A percentile compares a stretch with the other conserved stretches of the same genome.
Conservation (phyloP, 495 filamentous ascomycete species). For the Neurospora intermedia region DNA sequence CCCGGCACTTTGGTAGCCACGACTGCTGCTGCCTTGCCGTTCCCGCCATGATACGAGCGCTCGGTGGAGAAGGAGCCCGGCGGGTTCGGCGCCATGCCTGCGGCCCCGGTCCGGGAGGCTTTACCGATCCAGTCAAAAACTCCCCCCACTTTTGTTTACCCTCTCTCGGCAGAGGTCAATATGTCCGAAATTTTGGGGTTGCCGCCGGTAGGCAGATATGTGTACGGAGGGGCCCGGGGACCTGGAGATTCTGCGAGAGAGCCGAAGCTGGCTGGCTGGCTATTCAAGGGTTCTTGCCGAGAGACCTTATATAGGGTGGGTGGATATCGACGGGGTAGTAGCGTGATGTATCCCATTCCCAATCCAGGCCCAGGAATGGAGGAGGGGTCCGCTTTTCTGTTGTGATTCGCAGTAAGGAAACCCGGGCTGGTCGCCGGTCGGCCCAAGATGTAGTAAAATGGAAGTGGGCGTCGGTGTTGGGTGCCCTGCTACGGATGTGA, state of each 20-base stretch:
- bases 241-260: background rate
- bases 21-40: slow-evolving; percentile 11
- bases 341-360: background rate
- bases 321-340: background rate
- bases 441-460: background rate
- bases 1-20: slow-evolving; percentile 19
- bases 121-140: background rate
- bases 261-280: background rate
- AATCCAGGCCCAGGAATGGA: background rate
- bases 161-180: background rate
- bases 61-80: background rate
- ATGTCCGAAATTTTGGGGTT: background rate
- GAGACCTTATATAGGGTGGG: background rate
- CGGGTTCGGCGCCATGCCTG: slow-evolving; percentile 8
- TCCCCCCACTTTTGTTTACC: background rate
- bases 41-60: slow-evolving; percentile 20
- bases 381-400: background rate
- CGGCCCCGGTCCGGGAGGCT: background rate
- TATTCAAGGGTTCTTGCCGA: background rate
- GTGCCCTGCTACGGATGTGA: background rate
- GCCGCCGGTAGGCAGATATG: background rate
- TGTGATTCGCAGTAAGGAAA: background rate
- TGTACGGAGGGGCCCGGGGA: background rate
- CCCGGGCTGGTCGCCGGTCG: background rate
- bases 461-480: background rate